Conservation (phyloP, 2,329 filamentous ascomycete species). For the Chaetomiaceae sp. region DNA sequence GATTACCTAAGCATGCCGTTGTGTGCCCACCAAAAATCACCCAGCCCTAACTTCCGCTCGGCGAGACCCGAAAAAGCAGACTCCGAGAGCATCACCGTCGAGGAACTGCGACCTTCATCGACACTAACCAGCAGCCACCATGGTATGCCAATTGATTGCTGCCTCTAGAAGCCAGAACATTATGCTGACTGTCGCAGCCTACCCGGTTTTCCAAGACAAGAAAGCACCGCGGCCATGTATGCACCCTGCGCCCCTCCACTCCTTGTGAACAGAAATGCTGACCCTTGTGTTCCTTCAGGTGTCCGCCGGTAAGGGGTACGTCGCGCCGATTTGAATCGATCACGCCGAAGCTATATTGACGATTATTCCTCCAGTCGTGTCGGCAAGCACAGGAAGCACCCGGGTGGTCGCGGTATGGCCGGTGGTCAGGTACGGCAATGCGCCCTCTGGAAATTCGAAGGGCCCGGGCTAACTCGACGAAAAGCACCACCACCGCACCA, state of each 20-base stretch:
- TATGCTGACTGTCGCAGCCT: constrained; percentile 42
- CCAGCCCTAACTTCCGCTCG: constrained; percentile 25
- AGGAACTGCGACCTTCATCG: constrained; percentile 24
- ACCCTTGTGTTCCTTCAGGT: constrained; percentile 56
- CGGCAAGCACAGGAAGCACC: constrained; percentile 96
- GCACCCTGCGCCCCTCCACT: constrained; percentile 16
- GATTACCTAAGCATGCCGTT: constrained; percentile 16
- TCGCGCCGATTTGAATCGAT: constrained; percentile 19
- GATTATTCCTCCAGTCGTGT: constrained; percentile 52
- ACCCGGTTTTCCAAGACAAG: constrained; percentile 69
- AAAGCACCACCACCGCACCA: constrained; percentile 88
- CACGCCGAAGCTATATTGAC: constrained; percentile 19
- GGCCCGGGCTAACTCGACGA: constrained; percentile 18
- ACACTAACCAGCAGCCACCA: constrained; percentile 25
- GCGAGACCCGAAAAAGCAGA: constrained; percentile 20
- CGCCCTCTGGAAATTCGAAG: constrained; percentile 8
- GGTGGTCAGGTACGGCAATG: constrained; percentile 65
- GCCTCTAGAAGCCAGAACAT: background rate
- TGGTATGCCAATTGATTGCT: constrained; percentile 22
- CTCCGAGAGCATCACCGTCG: constrained; percentile 24
- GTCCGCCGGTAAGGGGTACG: constrained; percentile 80
- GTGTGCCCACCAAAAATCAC: constrained; percentile 26
- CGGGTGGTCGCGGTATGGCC: constrained; percentile 78
- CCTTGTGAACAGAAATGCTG: constrained; percentile 24
- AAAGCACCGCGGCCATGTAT: constrained; percentile 60